These are phyloP conservation scores for Dothistroma pini DNA, from an alignment of 2,329 filamentous ascomycete genomes.

Conservation along the genomic window DNA sequence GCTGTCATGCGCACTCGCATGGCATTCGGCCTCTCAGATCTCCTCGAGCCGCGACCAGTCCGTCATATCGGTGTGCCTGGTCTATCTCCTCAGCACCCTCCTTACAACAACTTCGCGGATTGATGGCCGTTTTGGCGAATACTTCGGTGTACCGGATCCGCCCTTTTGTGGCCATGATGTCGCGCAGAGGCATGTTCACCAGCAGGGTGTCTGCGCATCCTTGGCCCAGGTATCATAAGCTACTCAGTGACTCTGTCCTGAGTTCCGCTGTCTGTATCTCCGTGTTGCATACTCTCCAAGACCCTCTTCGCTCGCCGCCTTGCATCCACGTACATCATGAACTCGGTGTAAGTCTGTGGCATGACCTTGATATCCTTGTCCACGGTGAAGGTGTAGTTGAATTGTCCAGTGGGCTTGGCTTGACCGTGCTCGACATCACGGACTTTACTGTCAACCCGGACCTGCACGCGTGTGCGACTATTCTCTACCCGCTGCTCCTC, in stretches of 20 bases:
- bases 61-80: too few relatives aligned
- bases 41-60: too few relatives aligned
- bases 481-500: slow-evolving; percentile 33
- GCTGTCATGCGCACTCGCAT: too few relatives aligned
- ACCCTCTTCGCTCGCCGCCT: slow-evolving; percentile 54
- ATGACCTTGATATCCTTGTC: slow-evolving; percentile 63
- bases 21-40: too few relatives aligned
- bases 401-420: slow-evolving; percentile 66
- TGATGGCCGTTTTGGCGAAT: too few relatives aligned
- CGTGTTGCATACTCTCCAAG: slow-evolving; percentile 39
- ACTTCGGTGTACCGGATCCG: too few relatives aligned
- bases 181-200: too few relatives aligned
- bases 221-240: background rate
- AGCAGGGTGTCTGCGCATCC: too few relatives aligned
- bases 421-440: slow-evolving; percentile 67
- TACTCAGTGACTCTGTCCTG: slow-evolving; percentile 33
- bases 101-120: too few relatives aligned
- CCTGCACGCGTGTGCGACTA: slow-evolving; percentile 59
- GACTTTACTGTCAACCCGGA: slow-evolving; percentile 69
- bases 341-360: slow-evolving; percentile 60
- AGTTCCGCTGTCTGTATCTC: slow-evolving; percentile 28
- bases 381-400: slow-evolving; percentile 71
- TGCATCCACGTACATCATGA: slow-evolving; percentile 63
- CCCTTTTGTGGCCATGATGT: too few relatives aligned
- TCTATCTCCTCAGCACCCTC: too few relatives aligned